Evolutionary conservation across 768 basidiomycete genomes (phyloP), one percentile per base, ranked within the genome.

Genomic region (Kwoniella botswanensis): DNA sequence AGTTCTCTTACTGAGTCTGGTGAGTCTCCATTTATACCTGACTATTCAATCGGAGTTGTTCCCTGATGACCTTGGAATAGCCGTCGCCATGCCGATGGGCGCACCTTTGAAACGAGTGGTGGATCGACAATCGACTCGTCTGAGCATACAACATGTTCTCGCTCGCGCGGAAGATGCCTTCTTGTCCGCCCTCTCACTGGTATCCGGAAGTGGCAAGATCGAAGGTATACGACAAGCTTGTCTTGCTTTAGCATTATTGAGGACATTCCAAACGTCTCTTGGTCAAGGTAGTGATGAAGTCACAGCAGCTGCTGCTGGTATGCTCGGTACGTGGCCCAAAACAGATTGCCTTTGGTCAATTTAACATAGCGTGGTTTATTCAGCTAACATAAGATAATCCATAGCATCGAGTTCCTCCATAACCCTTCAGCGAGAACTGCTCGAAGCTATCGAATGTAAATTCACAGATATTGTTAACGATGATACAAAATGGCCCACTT

Each of bases 1-100:
- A 94, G 91, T 78, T 94, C 94, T 18, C 85, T 98, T 24, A 88
- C 91, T 0, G 96, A 98, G 81, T 96, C 96, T 1, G 90, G 94
- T 96, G 76, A 44, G 93, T 85, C 21, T 13, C 9, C 21, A 57
- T 66, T 46, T 43, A 11, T 29, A n/a, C 12, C 11, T 26, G 56
- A 46, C n/a, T 44, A 59, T 58, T 53, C 54, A 68, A 35, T 59
- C 21, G 35, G 43, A 21, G 22, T 13, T 17, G 9, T 10, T 35
- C 35, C 35, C 35, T 18, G 5, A 22, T 29, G 15, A 58, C 57
- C 76, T 68, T 77, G 18, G 21, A 43, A 66, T 72, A 97, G 92
- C 92, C 24, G 91, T 96, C 71, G 89, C 93, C 3, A 86, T 94
- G 67, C 93, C 93, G 0, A 90, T 93, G 88, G 90, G 91, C 84